Percentiles rank a stretch among this genome's conserved stretches.
Evolutionary conservation across 2,329 filamentous ascomycete genomes (phyloP).

Genomic region (Hypoxylon sp.): DNA sequence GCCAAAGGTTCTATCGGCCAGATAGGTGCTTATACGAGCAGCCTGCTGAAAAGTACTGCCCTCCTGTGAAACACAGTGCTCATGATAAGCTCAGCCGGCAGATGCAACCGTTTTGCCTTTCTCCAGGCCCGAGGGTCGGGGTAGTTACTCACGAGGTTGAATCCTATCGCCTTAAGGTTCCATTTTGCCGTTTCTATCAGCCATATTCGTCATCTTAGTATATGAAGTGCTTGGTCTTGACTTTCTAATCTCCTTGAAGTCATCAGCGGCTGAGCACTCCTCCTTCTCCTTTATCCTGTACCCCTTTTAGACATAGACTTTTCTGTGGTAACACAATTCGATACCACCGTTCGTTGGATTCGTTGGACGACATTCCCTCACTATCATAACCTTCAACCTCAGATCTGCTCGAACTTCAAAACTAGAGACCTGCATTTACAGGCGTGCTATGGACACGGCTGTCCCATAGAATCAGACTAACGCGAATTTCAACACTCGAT

Average conservation of each 20-base stretch:
- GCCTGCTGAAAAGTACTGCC: constrained; percentile 22
- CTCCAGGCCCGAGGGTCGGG: constrained; percentile 33
- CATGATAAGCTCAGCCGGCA: constrained; percentile 20
- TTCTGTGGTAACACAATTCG: constrained; percentile 18
- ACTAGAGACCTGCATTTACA: constrained; percentile 10
- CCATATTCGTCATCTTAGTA: constrained; percentile 13
- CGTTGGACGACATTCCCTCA: constrained; percentile 22
- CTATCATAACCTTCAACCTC: constrained; percentile 16
- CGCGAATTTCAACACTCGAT: constrained; percentile 40
- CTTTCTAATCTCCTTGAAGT: neutral
- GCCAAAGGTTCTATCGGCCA: constrained; percentile 5
- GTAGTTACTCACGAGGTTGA: constrained; percentile 15
- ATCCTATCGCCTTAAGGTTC: constrained; percentile 12
- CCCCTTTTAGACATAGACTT: constrained; percentile 22
- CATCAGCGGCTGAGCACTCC: constrained; percentile 9
- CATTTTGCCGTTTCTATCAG: constrained; percentile 9
- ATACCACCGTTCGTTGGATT: constrained; percentile 7
- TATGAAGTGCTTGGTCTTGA: constrained; percentile 24
- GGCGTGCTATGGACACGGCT: constrained; percentile 29
- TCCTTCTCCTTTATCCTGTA: constrained; percentile 6
- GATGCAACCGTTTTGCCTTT: constrained; percentile 29
- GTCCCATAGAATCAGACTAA: constrained; percentile 21
- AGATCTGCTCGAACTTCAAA: constrained; percentile 15
- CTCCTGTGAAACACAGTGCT: constrained; percentile 35
- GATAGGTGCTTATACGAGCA: constrained; percentile 27